phyloP scores from a whole-genome alignment of 352 stramenopile species.

The Thalassiosira delicatula region DNA sequence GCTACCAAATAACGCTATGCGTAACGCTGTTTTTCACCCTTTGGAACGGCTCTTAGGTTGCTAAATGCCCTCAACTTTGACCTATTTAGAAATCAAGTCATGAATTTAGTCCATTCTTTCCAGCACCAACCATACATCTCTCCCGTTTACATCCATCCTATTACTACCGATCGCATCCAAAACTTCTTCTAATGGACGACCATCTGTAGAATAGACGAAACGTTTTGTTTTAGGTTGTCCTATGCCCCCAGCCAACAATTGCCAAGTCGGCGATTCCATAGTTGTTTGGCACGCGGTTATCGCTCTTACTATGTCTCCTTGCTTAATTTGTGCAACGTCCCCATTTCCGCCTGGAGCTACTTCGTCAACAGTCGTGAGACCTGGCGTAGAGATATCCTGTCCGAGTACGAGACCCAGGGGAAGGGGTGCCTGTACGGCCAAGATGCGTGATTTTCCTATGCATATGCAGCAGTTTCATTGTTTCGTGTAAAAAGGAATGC shows the following conservation, averaged over 20 bases:
- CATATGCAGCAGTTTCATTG: conserved; percentile 5
- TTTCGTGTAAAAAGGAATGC: not conserved
- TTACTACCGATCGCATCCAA: too few species aligned
- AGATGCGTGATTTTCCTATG: conserved; percentile 61
- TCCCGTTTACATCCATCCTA: too few species aligned
- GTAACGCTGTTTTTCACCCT: too few species aligned
- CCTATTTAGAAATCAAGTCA: too few species aligned
- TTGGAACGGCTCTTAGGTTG: too few species aligned
- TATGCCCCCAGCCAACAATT: conserved; percentile 80
- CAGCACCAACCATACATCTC: too few species aligned
- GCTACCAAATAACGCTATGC: too few species aligned
- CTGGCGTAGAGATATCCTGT: conserved; percentile 49
- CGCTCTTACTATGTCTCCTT: conserved; percentile 75
- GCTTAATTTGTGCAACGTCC: conserved; percentile 56
- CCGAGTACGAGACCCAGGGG: conserved; percentile 77
- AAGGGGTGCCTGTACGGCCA: conserved; percentile 59
- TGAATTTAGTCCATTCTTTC: too few species aligned
- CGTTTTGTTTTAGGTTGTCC: too few species aligned
- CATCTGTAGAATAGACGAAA: too few species aligned
- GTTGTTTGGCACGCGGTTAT: conserved; percentile 75
- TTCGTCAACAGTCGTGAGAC: conserved; percentile 71
- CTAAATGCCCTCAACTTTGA: too few species aligned
- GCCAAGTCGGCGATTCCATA: conserved; percentile 81
- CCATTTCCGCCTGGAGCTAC: conserved; percentile 64
- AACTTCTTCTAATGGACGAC: too few species aligned